Conservation (phyloP, 2,329 filamentous ascomycete genomes). For the Sarocladium strictum region DNA sequence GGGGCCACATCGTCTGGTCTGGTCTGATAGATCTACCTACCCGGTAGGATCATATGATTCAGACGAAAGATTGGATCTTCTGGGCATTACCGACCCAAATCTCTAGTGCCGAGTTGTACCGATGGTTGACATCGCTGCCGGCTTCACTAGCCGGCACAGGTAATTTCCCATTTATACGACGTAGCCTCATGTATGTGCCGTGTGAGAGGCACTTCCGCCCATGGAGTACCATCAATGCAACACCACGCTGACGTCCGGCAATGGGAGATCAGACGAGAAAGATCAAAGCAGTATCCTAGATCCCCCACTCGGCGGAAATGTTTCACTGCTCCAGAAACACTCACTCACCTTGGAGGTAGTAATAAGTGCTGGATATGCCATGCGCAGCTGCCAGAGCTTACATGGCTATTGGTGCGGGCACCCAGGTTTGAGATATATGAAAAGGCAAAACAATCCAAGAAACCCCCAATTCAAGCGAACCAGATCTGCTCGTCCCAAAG, state of each 20-base stretch:
- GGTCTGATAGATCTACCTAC: too few relatives aligned
- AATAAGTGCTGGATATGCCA: too few relatives aligned
- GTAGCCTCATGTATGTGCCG: not conserved
- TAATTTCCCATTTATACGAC: not conserved
- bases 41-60: too few relatives aligned
- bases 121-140: not conserved
- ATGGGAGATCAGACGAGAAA: not conserved
- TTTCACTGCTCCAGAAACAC: too few relatives aligned
- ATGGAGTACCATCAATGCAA: not conserved
- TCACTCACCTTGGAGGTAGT: too few relatives aligned
- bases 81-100: too few relatives aligned
- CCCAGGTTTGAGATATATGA: not conserved
- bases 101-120: too few relatives aligned
- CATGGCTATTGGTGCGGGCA: too few relatives aligned
- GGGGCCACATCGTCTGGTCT: too few relatives aligned
- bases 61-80: too few relatives aligned
- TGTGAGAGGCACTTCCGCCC: not conserved
- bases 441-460: not conserved
- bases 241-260: not conserved
- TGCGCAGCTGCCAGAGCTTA: too few relatives aligned
- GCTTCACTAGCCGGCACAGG: not conserved
- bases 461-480: not conserved
- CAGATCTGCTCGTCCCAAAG: not conserved
- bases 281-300: too few relatives aligned
- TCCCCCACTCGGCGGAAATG: not conserved